Base-by-base conservation (phyloP, 2,329 filamentous ascomycete genomes). In the Didymella segeticola region DNA sequence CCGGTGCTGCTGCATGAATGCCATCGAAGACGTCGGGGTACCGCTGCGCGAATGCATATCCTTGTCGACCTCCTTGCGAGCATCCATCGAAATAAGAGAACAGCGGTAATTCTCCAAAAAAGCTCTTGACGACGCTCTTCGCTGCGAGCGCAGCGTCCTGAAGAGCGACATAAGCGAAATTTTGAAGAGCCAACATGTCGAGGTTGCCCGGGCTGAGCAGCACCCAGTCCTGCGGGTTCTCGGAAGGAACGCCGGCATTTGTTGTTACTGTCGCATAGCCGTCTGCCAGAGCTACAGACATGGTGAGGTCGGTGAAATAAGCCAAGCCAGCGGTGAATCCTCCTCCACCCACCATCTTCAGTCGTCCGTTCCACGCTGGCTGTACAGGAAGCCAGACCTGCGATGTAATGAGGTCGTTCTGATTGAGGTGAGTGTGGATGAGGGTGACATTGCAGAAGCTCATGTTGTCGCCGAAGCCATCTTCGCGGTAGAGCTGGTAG, bases 11-110 rank as follows among this genome's bases (percentile, higher is more conserved):
- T 2, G 72, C 71, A 0, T 57, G 43, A 17, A 75, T 69, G 0
- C 72, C 71, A 57, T 75, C 64, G 26, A 63, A 69, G 1, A 57
- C 56, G 1, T 60, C 61, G 1, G 70, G 71, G 49, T 70, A 74
- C 12, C 62, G 54, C 50, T 74, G 70, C 4, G 71, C 71, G 15
- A 71, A 34, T 43, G 61, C 61, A 19, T 67, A 47, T 1, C 70
- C 72, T 39, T 75, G 70, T 2, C 72, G 55, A 0, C 73, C 72
- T 17, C 72, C 71, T 36, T 67, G 61, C 0, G 72, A 74, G 43
- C 73, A 75, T 53, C 66, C 72, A 29, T 58, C 67, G 53, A 65
- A 74, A 48, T 74, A 73, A 8, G 69, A 73, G 39, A 66, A 71
- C 12, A 56, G 46, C 0, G 70, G 58, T 12, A 51, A 8, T 37